Evolutionary conservation across 2,329 filamentous ascomycete species (phyloP).

Genomic region (Fusarium avenaceum): DNA sequence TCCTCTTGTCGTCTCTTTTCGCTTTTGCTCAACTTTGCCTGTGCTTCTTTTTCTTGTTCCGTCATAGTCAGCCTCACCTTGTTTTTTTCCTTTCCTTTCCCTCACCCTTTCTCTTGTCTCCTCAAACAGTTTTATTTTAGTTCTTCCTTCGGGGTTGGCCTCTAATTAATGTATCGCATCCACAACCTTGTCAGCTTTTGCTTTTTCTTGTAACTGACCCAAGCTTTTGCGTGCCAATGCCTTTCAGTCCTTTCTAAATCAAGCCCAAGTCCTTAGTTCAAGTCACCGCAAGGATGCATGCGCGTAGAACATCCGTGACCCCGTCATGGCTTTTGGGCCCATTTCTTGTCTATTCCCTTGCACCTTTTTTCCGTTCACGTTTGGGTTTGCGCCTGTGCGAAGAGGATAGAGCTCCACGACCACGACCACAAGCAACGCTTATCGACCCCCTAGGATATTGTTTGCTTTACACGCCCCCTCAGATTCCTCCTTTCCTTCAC

Average conservation of each 20-base stretch:
- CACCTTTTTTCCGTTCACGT: slow-evolving; percentile 10
- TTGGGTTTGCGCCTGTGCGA: slow-evolving; percentile 19
- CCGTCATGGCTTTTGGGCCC: slow-evolving; percentile 26
- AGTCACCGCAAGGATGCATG: slow-evolving; percentile 40
- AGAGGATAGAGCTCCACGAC: slow-evolving; percentile 29
- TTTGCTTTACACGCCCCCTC: slow-evolving; percentile 27
- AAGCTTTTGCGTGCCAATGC: slow-evolving; percentile 26
- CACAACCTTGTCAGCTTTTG: slow-evolving; percentile 33
- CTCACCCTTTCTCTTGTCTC: slow-evolving; percentile 30
- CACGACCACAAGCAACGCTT: slow-evolving; percentile 37
- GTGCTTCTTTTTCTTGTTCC: slow-evolving; percentile 25
- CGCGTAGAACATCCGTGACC: slow-evolving; percentile 25
- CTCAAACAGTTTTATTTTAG: slow-evolving; percentile 20
- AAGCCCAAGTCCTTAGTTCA: slow-evolving; percentile 32
- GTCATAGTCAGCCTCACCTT: slow-evolving; percentile 46
- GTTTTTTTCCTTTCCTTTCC: slow-evolving; percentile 13
- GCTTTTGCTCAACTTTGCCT: slow-evolving; percentile 5
- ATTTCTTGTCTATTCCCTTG: slow-evolving; percentile 41
- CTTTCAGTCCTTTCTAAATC: slow-evolving; percentile 47
- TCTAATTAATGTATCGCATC: slow-evolving; percentile 13
- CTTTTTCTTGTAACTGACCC: slow-evolving; percentile 23
- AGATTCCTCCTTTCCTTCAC: neutral
- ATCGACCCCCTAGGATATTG: slow-evolving; percentile 26
- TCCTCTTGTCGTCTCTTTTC: slow-evolving; percentile 39
- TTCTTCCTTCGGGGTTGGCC: slow-evolving; percentile 13